Evolutionary conservation across 2,329 filamentous ascomycete species (phyloP).

Genomic region (Cercospora zeina): DNA sequence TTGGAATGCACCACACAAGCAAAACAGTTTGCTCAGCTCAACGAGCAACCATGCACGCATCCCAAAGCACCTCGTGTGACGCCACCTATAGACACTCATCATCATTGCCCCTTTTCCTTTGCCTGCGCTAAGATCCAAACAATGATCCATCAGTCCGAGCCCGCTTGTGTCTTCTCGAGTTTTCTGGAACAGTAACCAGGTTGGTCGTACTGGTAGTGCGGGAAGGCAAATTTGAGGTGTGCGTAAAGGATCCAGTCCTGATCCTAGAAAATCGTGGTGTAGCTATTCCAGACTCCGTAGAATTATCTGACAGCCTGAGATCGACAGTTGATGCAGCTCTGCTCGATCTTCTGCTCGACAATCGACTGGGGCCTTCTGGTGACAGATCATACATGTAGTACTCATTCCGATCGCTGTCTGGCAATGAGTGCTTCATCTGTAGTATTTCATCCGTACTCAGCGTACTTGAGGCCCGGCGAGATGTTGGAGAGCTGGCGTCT

Average conservation of each 20-base stretch:
- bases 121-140: not conserved
- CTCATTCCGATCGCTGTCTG: not conserved
- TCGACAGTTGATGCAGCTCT: conserved; percentile 8
- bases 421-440: conserved; percentile 8
- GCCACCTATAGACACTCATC: not conserved
- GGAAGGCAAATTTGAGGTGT: not conserved
- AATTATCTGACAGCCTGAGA: not conserved
- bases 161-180: conserved; percentile 3
- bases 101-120: not conserved
- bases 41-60: not conserved
- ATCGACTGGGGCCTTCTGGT: conserved; percentile 16
- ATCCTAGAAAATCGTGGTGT: conserved; percentile 2
- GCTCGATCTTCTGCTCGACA: conserved; percentile 16
- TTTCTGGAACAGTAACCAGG: conserved; percentile 10
- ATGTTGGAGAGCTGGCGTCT: conserved; percentile 2
- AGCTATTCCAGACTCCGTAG: not conserved
- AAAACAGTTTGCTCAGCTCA: not conserved
- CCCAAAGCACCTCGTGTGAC: not conserved
- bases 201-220: conserved; percentile 18
- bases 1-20: not conserved
- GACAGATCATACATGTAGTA: conserved; percentile 5
- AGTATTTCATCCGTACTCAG: conserved; percentile 8
- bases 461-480: conserved; percentile 3
- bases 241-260: conserved; percentile 8
- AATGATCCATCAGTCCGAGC: conserved; percentile 6